Percentiles rank a stretch among this genome's conserved stretches.
Conservation (phyloP, 495 filamentous ascomycete genomes). For the Aspergillus egyptiacus region DNA sequence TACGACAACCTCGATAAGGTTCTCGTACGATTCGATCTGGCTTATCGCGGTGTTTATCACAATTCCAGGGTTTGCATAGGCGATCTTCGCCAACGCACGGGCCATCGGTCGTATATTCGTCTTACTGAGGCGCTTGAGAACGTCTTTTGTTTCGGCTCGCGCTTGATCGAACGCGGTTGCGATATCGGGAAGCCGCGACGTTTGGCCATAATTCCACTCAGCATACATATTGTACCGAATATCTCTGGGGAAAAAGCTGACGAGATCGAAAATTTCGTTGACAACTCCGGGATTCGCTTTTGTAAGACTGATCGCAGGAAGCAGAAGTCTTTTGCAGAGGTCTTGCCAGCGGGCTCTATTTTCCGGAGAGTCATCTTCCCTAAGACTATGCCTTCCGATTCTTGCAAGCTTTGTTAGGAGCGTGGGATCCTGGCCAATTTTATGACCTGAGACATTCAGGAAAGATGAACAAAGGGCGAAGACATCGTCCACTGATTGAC, state of each 20-base stretch:
- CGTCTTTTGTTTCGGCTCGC: constrained; percentile 67
- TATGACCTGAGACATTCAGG: constrained; percentile 75
- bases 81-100: constrained; percentile 76
- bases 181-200: constrained; percentile 70
- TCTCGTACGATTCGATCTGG: constrained; percentile 87
- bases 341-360: constrained; percentile 73
- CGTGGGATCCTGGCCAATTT: constrained; percentile 74
- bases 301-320: constrained; percentile 78
- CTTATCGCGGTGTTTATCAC: constrained; percentile 81
- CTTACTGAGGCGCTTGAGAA: constrained; percentile 77
- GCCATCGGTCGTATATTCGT: constrained; percentile 83
- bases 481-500: constrained; percentile 83
- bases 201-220: constrained; percentile 79
- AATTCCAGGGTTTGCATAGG: constrained; percentile 79
- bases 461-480: constrained; percentile 82
- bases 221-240: constrained; percentile 85
- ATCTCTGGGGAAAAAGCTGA: constrained; percentile 69
- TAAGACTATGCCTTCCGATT: constrained; percentile 72
- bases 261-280: constrained; percentile 75
- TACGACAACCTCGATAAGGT: constrained; percentile 86
- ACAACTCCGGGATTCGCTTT: constrained; percentile 76
- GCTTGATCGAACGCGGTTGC: constrained; percentile 70
- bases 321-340: constrained; percentile 71
- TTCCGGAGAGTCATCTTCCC: constrained; percentile 57
- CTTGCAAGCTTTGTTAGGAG: constrained; percentile 73